Evolutionary conservation across 768 basidiomycete genomes (phyloP), one percentile per base, ranked within the genome.

Genomic region (Amanita subjunquillea): DNA sequence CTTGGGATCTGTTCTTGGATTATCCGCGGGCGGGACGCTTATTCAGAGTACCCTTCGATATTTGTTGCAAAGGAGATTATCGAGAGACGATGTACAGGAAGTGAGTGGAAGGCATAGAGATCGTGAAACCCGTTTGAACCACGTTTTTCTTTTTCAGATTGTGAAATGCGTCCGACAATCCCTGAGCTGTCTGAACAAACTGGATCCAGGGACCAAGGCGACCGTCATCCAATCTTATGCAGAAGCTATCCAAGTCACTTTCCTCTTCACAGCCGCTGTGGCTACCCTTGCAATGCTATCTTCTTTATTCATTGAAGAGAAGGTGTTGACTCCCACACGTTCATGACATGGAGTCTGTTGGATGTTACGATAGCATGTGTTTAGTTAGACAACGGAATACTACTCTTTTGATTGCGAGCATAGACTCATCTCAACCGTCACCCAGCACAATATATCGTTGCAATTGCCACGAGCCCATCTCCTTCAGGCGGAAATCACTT

Each of bases 1-100:
- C 3, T 60, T 83, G 10, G 82, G 82, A 2, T 73, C 73, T 2
- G 79, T 83, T 6, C 64, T 82, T 22, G 79, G 80, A 1, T 59
- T 83, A 1, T 80, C 81, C 0, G 62, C 79, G 0, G 77, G 77
- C 4, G 81, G 79, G 49, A 77, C 80, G 0, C 58, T 83, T 15
- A 65, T 79, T 0, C 81, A 83, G 60, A 65, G 69, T 38, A 71
- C 70, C 0, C 67, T 85, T 10, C 70, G 79, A 1, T 65, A 61
- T 10, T 63, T 67, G 13, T 69, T 83, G 6, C 70, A 64, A 17
- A 56, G 56, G 22, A 69, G 67, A 32, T 66, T 83, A 1, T 63
- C 71, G 2, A 72, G 75, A 2, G 57, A 63, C 5, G 72, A 80
- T 50, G 66, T 73, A 2, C 78, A 82, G n/a, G 75, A 82, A 69